phyloP scores from a whole-genome alignment of 2,329 filamentous ascomycete species.

The Talaromyces sp. region DNA sequence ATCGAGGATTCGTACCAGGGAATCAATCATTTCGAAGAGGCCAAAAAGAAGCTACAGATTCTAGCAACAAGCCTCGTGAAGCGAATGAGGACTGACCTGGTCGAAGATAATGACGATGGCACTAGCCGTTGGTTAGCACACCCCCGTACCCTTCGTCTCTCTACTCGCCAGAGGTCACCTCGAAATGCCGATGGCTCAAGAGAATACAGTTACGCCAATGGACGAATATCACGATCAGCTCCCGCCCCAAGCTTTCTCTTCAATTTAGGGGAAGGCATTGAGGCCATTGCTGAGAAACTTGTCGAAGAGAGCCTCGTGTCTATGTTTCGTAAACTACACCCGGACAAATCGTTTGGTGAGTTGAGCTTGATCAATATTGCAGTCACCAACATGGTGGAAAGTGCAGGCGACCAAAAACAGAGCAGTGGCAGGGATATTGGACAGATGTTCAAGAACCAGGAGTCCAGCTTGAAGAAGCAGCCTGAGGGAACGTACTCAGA shows the following conservation, averaged over 20 bases:
- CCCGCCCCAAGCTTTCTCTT: slow-evolving; percentile 73
- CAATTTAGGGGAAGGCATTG: slow-evolving; percentile 54
- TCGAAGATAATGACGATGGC: slow-evolving; percentile 47
- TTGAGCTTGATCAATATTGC: slow-evolving; percentile 81
- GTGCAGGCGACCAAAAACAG: slow-evolving; percentile 47
- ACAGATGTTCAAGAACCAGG: slow-evolving; percentile 75
- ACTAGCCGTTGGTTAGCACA: slow-evolving; percentile 65
- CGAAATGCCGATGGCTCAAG: slow-evolving; percentile 51
- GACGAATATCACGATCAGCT: slow-evolving; percentile 68
- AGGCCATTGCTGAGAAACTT: slow-evolving; percentile 62
- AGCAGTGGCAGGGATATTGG: slow-evolving; percentile 71
- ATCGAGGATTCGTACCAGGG: slow-evolving; percentile 88
- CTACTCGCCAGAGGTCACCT: slow-evolving; percentile 61
- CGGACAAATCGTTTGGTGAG: slow-evolving; percentile 68
- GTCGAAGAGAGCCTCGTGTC: slow-evolving; percentile 64
- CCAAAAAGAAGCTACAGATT: slow-evolving; percentile 64
- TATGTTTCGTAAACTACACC: slow-evolving; percentile 70
- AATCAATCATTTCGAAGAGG: slow-evolving; percentile 59
- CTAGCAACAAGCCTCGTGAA: slow-evolving; percentile 67
- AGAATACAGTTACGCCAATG: slow-evolving; percentile 52
- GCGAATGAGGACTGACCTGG: slow-evolving; percentile 73
- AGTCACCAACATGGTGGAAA: slow-evolving; percentile 73
- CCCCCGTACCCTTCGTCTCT: slow-evolving; percentile 76
- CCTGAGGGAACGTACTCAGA: neutral
- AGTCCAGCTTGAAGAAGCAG: slow-evolving; percentile 57